Conservation (phyloP, 371 early-diverging fungal genomes). For the Mucor plumbeus region DNA sequence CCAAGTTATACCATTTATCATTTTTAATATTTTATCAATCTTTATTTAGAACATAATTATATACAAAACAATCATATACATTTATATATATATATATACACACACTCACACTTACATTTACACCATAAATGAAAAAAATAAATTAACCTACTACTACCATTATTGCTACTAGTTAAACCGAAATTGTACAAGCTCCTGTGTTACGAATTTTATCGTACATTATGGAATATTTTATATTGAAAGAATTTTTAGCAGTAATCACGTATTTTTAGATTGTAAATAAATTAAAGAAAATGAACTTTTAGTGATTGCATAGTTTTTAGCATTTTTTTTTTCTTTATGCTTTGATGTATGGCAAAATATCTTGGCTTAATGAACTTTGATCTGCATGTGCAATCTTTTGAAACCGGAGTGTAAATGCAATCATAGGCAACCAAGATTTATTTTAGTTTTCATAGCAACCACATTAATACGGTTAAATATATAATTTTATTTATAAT, state of each 20-base stretch:
- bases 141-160: too few species aligned
- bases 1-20: conserved; percentile 48
- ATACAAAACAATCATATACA: not conserved
- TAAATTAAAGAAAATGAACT: not conserved
- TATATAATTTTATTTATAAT: too few species aligned
- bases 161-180: not conserved
- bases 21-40: not conserved
- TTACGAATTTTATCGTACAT: too few species aligned
- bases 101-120: too few species aligned
- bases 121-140: too few species aligned
- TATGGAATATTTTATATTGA: not conserved
- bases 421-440: not conserved
- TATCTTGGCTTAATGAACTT: not conserved
- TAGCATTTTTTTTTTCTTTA: too few species aligned
- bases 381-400: not conserved
- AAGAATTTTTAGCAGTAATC: not conserved
- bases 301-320: not conserved
- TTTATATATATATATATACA: not conserved
- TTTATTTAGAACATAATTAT: not conserved
- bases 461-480: not conserved
- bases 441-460: not conserved
- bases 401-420: not conserved
- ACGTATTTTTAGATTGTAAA: too few species aligned
- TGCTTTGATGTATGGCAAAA: conserved; percentile 2
- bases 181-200: not conserved